phyloP scores from a whole-genome alignment of 495 filamentous ascomycete genomes.

The Penicillium ochrochloron region DNA sequence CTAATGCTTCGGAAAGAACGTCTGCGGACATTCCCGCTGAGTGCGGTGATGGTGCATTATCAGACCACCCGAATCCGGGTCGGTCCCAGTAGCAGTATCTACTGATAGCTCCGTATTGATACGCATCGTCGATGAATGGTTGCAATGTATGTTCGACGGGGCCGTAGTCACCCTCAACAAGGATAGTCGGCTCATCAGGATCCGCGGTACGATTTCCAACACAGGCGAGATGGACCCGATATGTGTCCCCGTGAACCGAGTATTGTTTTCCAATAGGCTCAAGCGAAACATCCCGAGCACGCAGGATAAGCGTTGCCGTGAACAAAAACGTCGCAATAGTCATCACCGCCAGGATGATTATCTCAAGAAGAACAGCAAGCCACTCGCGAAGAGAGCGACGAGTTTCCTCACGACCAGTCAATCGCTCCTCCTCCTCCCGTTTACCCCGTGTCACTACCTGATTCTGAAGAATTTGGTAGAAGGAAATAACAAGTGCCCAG shows the following conservation, averaged over 20 bases:
- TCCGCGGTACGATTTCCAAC: conserved; percentile 63
- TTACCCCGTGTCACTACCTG: conserved; percentile 90
- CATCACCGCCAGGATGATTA: conserved; percentile 67
- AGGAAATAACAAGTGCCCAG: conserved; percentile 69
- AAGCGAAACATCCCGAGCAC: conserved; percentile 74
- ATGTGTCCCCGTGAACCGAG: conserved; percentile 79
- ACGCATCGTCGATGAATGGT: conserved; percentile 66
- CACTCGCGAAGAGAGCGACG: conserved; percentile 82
- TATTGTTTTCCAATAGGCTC: conserved; percentile 71
- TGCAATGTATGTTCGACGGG: conserved; percentile 76
- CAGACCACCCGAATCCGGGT: conserved; percentile 86
- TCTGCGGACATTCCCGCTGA: conserved; percentile 89
- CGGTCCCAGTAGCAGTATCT: conserved; percentile 97
- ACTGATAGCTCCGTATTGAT: conserved; percentile 72
- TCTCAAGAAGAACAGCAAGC: conserved; percentile 78
- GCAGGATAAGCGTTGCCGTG: conserved; percentile 76
- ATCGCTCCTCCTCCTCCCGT: conserved; percentile 83
- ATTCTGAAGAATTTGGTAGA: conserved; percentile 66
- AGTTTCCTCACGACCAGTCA: conserved; percentile 89
- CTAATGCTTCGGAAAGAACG: conserved; percentile 81
- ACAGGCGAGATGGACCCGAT: conserved; percentile 84
- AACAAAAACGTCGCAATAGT: conserved; percentile 70
- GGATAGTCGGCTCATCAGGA: conserved; percentile 63
- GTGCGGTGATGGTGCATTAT: conserved; percentile 91
- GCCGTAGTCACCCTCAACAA: conserved; percentile 80